Percentiles rank a stretch among this genome's conserved stretches.
Conservation (phyloP, 208 protist species). For the Balamuthia mandrillaris region DNA sequence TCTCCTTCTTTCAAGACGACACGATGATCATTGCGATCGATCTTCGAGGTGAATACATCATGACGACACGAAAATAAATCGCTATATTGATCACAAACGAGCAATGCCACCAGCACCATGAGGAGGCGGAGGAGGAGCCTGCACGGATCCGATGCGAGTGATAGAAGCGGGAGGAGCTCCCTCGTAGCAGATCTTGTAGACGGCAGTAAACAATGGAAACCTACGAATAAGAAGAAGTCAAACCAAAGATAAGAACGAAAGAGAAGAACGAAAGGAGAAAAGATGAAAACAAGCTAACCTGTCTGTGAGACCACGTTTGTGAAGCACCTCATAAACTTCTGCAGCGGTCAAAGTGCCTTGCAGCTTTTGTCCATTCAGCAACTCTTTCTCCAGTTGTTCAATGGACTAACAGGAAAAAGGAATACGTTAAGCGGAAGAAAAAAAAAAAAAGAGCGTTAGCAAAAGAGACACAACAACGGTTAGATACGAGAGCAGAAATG, state of each 20-base stretch:
- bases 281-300: neutral
- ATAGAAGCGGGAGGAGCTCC: neutral
- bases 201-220: neutral
- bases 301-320: neutral
- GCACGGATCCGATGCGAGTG: neutral
- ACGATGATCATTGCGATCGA: no score
- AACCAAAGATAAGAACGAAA: neutral
- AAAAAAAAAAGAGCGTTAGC: no score
- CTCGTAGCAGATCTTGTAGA: slow-evolving; percentile 10
- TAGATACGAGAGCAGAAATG: no score
- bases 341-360: slow-evolving; percentile 61
- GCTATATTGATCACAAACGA: no score
- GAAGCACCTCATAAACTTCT: neutral
- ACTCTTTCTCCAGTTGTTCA: slow-evolving; percentile 57
- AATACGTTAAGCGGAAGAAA: no score
- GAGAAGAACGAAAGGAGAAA: neutral
- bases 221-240: neutral
- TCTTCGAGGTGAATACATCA: no score
- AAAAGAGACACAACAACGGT: no score
- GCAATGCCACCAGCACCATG: no score
- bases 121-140: no score
- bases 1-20: no score
- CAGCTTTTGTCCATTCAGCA: slow-evolving; percentile 71
- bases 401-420: no score
- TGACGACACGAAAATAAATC: no score